A percentile compares a stretch with the other conserved stretches of the same genome.
phyloP scores from a whole-genome alignment of 169 alveolate genomes.

The Plasmodium coatneyi region DNA sequence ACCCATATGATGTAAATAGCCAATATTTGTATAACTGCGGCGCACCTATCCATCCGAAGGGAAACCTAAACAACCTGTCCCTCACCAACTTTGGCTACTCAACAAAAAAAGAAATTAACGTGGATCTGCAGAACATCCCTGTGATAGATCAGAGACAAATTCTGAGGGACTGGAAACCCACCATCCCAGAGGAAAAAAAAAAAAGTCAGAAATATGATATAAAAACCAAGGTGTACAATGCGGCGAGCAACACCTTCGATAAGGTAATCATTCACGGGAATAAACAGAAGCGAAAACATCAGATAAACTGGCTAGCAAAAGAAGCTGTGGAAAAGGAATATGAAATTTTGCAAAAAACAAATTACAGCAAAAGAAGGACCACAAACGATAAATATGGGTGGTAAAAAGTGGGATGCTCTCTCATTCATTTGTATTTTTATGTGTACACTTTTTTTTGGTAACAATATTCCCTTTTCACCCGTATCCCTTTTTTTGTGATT shows the following conservation, averaged over 20 bases:
- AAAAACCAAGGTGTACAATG: slow-evolving; percentile 64
- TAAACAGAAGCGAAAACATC: slow-evolving; percentile 74
- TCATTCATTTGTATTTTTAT: neutral
- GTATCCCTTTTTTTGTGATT: neutral
- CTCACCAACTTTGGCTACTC: slow-evolving; percentile 25
- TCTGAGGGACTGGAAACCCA: slow-evolving; percentile 52
- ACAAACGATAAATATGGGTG: slow-evolving; percentile 90
- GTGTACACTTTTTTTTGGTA: neutral
- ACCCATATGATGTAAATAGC: neutral
- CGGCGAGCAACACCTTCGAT: slow-evolving; percentile 63
- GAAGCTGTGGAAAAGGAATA: slow-evolving; percentile 89
- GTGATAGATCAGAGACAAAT: slow-evolving; percentile 56
- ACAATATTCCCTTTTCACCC: neutral
- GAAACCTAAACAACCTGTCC: neutral
- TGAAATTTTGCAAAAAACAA: slow-evolving; percentile 85
- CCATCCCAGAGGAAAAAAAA: slow-evolving; percentile 28
- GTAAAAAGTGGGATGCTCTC: slow-evolving; percentile 57
- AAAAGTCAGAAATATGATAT: slow-evolving; percentile 39
- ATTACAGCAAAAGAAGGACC: slow-evolving; percentile 84
- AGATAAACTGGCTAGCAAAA: slow-evolving; percentile 90
- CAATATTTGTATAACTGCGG: neutral
- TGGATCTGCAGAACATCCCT: slow-evolving; percentile 28
- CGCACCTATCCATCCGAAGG: neutral
- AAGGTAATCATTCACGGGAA: slow-evolving; percentile 68
- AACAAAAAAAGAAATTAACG: slow-evolving; percentile 39